Percentiles rank a stretch among this genome's conserved stretches.
phyloP scores from a whole-genome alignment of 495 filamentous ascomycete genomes.

The Bryoglossum gracile region DNA sequence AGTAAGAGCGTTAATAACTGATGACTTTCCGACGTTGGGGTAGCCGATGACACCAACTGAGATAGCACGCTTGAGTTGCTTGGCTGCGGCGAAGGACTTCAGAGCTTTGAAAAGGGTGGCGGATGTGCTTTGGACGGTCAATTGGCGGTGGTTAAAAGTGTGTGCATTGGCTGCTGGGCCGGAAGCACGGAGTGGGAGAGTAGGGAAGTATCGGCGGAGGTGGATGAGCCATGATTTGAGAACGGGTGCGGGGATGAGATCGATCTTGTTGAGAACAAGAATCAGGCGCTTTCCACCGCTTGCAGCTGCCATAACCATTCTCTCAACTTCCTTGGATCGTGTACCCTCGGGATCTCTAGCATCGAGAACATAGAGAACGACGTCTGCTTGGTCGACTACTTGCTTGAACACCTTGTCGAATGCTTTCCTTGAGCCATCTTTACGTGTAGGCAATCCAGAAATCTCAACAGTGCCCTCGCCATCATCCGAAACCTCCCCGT shows the following conservation, averaged over 20 bases:
- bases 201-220: conserved; percentile 86
- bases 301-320: conserved; percentile 78
- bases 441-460: conserved; percentile 32
- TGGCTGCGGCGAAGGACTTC: conserved; percentile 79
- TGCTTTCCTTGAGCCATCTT: conserved; percentile 72
- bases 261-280: conserved; percentile 94
- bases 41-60: conserved; percentile 94
- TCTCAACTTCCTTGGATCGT: conserved; percentile 82
- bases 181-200: conserved; percentile 82
- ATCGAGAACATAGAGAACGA: conserved; percentile 90
- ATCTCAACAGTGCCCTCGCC: conserved; percentile 33
- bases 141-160: conserved; percentile 84
- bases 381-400: conserved; percentile 83
- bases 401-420: conserved; percentile 96
- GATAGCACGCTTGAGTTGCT: conserved; percentile 80
- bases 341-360: conserved; percentile 90
- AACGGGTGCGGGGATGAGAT: conserved; percentile 74
- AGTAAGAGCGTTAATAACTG: conserved; percentile 90
- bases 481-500: conserved; percentile 46
- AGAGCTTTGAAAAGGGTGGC: conserved; percentile 82
- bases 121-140: conserved; percentile 81
- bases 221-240: conserved; percentile 79
- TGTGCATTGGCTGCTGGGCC: conserved; percentile 77
- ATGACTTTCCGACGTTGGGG: conserved; percentile 96
- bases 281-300: conserved; percentile 81